These are phyloP conservation scores for Thalassiosira hispida DNA, from an alignment of 352 stramenopile species.

Conservation along the genomic window DNA sequence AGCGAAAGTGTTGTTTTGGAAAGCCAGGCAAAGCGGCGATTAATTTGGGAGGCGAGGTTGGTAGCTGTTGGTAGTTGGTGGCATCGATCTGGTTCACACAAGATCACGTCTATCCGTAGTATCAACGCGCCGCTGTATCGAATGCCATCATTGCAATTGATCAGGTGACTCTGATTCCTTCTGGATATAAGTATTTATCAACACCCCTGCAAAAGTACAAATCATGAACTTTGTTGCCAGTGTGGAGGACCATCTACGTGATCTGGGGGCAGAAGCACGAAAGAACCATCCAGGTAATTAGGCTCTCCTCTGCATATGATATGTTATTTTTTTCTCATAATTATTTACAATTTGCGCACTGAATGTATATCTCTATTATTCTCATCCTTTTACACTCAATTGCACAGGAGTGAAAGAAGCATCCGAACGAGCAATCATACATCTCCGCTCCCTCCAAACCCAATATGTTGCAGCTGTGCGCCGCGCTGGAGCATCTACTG, in stretches of 20 bases:
- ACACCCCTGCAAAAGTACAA: not conserved
- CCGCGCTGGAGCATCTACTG: slow-evolving; percentile 46
- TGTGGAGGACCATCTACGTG: slow-evolving; percentile 84
- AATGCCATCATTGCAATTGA: no score
- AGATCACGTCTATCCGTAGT: no score
- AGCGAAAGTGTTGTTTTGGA: no score
- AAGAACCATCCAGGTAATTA: slow-evolving; percentile 80
- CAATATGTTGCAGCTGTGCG: slow-evolving; percentile 91
- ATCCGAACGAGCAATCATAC: slow-evolving; percentile 92
- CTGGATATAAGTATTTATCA: no score
- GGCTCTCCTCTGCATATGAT: not conserved
- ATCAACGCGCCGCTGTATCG: no score
- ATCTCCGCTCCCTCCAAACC: slow-evolving; percentile 92
- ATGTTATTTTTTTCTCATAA: not conserved
- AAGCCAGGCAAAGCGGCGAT: no score
- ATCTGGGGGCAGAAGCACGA: slow-evolving; percentile 79
- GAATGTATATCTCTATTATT: not conserved
- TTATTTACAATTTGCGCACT: not conserved
- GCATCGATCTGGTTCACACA: no score
- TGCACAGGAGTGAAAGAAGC: slow-evolving; percentile 92
- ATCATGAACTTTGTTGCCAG: slow-evolving; percentile 85
- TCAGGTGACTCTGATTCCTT: no score
- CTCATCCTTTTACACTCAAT: not conserved
- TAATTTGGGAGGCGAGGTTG: no score
- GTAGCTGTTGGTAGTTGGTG: no score